Evolutionary conservation across 768 basidiomycete genomes (phyloP), one percentile per base, ranked within the genome.

Genomic region (Chalciporus sphaerocephalus): DNA sequence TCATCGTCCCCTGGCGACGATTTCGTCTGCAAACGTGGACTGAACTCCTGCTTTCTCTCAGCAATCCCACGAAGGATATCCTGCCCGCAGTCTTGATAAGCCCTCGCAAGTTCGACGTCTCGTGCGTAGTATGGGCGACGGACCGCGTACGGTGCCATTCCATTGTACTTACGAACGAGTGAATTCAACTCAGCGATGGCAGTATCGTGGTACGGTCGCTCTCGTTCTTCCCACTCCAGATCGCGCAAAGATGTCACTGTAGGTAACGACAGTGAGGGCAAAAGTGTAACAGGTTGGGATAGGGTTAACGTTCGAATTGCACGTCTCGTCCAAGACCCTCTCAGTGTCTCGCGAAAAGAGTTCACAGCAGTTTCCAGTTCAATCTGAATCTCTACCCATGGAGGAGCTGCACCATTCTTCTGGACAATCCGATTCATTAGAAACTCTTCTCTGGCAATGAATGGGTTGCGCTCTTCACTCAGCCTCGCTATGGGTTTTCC

Each of bases 401-500:
- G 85, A 23, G 90, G 91, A 4, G 80, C 78, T 6, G 85, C 86
- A n/a, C 86, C 88, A 52, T 90, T 85, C 40, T 80, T 73, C 57
- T 88, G 83, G 6, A 92, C 76, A 47, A 91, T 89, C 11, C 90
- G 79, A 54, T 92, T 93, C 83, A 92, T 82, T 38, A 92, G 69
- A 54, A 84, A 87, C 58, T 92, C 89, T 53, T 87, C 86, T 7
- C 85, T 73, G 6, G 76, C 76, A 48, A 93, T 83, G 64, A 79
- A 81, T 10, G 78, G 80, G 54, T 83, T 82, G n/a, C 64, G 59
- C 48, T 79, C 77, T 20, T 78, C 76, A 2, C 54, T 62, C 39
- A 69, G 60, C 30, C 62, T 56, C 1, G 58, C 52, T 5, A 83
- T 64, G 2, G 79, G 81, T 57, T 74, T 69, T 1, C 80, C 80